These are phyloP conservation scores for Avicennia marina DNA, from an alignment of 257 asterid genomes.

Conservation along the genomic window DNA sequence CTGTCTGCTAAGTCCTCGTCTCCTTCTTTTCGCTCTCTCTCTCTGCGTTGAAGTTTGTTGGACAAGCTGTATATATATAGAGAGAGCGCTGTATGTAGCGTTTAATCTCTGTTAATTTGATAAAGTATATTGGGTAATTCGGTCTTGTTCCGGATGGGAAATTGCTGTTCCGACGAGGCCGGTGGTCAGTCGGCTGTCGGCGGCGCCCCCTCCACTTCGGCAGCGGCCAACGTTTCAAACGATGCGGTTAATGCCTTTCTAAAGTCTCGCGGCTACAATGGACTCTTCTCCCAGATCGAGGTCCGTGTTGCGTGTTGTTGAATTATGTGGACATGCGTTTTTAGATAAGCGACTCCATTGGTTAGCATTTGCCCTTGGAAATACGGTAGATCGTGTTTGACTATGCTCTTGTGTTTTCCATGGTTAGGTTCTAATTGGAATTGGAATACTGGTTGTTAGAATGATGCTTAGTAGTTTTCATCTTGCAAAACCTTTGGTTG, in stretches of 20 bases:
- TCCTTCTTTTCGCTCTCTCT: no score
- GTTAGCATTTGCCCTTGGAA: slow-evolving; percentile 10
- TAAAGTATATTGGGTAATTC: no score
- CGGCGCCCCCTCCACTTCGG: slow-evolving; percentile 41
- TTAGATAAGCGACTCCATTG: neutral
- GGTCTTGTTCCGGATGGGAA: no score
- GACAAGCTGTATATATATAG: slow-evolving; percentile 3
- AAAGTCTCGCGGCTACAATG: slow-evolving; percentile 72
- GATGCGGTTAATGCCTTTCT: slow-evolving; percentile 87
- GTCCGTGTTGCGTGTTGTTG: slow-evolving; percentile 27
- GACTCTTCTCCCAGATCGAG: slow-evolving; percentile 96
- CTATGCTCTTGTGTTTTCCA: slow-evolving; percentile 15
- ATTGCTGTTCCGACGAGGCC: slow-evolving; percentile 87
- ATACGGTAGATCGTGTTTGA: slow-evolving; percentile 5
- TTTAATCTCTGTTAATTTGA: no score
- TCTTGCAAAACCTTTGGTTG: slow-evolving; percentile 3
- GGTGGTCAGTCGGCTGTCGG: slow-evolving; percentile 86
- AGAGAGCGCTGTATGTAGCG: no score
- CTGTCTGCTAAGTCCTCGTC: slow-evolving; percentile 15
- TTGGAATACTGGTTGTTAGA: slow-evolving; percentile 3
- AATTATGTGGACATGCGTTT: no score
- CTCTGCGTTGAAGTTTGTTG: slow-evolving; percentile 11
- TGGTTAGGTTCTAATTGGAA: slow-evolving; percentile 15
- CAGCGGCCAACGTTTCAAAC: slow-evolving; percentile 46
- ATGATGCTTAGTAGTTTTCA: slow-evolving; percentile 10